Base-by-base conservation (phyloP, 176 grass and related monocot genomes). In the Pharus latifolius region DNA sequence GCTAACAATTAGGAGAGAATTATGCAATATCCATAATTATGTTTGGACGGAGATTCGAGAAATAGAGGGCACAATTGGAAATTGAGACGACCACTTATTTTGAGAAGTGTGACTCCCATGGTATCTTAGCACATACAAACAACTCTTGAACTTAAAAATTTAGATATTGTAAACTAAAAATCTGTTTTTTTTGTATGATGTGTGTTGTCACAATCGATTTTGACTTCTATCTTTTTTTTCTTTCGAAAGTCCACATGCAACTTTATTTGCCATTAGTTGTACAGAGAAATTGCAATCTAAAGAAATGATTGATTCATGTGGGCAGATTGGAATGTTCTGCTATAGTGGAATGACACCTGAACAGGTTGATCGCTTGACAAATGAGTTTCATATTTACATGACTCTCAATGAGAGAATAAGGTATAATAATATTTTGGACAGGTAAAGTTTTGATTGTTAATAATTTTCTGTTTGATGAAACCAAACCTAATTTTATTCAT, bases 291-390 rank as follows among this genome's bases (percentile, higher is more conserved):
- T 28, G 19, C 65, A 64, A 61, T 44, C 17, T 46, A 27, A 70
- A 38, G 49, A 35, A 26, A 6, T 61, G 19, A 4, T 49, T 91
- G 25, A 33, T 23, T 20, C 48, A 43, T 35, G 2, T 60, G 29
- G 50, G 25, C 67, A 96, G 92, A 96, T 96, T 60, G 92, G 88
- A 10, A 96, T 96, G 92, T 96, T 96, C 45, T 96, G 92, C 72
- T 91, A 91, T 72, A 96, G 88, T 55, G 88, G 85, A 9, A 80
- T 96, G 92, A 88, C 88, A 16, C 92, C 92, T 68, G 92, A 96
- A 78, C 92, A 96, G 72, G 92, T 96, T 13, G 88, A 96, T 88
- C 85, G 85, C 13, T 69, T 96, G 49, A 91, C 85, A 55, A 91
- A 76, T 26, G 82, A 88, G 49, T 91, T 75, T 57, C 92, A 88